These are phyloP conservation scores for Termitomyces sp. DNA, from an alignment of 1,284 basidiomycete species.

Conservation along the genomic window DNA sequence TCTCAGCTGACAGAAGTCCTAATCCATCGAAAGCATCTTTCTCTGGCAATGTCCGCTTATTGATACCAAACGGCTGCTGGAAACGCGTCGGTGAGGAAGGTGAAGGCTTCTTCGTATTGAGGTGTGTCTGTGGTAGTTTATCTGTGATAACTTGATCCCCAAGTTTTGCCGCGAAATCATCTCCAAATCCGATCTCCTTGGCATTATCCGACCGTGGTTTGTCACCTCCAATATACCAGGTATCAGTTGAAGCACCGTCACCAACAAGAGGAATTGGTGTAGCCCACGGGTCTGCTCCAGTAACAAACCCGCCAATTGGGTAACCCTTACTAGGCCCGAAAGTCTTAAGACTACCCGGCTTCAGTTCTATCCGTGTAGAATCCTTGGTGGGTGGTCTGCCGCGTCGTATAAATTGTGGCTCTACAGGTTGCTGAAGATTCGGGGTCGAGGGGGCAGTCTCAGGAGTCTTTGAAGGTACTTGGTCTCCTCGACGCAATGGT, in stretches of 20 bases:
- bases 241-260: constrained; percentile 31
- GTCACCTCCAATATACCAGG: constrained; percentile 38
- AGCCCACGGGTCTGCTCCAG: constrained; percentile 49
- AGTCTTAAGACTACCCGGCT: constrained; percentile 33
- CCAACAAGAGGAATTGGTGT: constrained; percentile 20
- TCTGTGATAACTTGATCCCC: constrained; percentile 43
- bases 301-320: constrained; percentile 37
- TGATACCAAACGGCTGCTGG: constrained; percentile 20
- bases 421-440: constrained; percentile 1
- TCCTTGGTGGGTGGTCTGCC: constrained; percentile 51
- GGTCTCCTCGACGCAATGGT: constrained; percentile 69
- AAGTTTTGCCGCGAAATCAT: constrained; percentile 56
- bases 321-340: constrained; percentile 27
- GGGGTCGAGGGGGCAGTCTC: constrained; percentile 17
- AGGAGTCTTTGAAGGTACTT: constrained; percentile 30
- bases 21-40: constrained; percentile 77
- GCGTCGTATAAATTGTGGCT: constrained; percentile 58
- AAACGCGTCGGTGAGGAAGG: constrained; percentile 16
- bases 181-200: constrained; percentile 35
- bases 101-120: constrained; percentile 9
- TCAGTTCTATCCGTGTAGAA: constrained; percentile 28
- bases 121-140: constrained; percentile 9
- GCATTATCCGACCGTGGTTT: constrained; percentile 11
- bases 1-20: constrained; percentile 43
- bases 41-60: constrained; percentile 24